These are phyloP conservation scores for Aspergillus sclerotioniger DNA, from an alignment of 495 filamentous ascomycete genomes.

Conservation along the genomic window DNA sequence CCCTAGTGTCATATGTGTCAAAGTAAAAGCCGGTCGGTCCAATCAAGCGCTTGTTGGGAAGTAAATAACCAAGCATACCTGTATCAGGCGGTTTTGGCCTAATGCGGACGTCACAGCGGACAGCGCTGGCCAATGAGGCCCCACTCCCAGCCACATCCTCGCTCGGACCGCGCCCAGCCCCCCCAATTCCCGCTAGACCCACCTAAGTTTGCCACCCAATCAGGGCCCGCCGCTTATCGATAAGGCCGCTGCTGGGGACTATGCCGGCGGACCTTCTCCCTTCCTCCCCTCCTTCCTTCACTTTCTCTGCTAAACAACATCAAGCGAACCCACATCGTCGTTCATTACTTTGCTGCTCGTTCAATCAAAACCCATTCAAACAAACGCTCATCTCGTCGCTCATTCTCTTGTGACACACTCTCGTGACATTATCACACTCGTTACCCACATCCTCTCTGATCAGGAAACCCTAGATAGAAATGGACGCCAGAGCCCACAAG, in stretches of 20 bases:
- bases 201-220: background rate
- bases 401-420: background rate
- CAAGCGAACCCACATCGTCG: background rate
- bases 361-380: background rate
- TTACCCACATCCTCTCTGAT: background rate
- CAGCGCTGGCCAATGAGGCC: background rate
- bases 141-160: background rate
- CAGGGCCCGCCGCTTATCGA: background rate
- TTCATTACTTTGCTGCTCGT: background rate
- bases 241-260: background rate
- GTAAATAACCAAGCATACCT: background rate
- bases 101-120: background rate
- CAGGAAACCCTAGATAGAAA: background rate
- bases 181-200: background rate
- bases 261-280: no score
- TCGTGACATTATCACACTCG: background rate
- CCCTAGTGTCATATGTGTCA: background rate
- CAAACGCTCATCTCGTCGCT: background rate
- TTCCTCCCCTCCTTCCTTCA: conserved; percentile 4
- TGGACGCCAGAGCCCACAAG: conserved; percentile 32
- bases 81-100: background rate
- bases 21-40: background rate
- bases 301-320: conserved; percentile 1
- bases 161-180: background rate
- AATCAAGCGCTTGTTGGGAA: background rate